Evolutionary conservation across 106 monocot genomes (phyloP).

Genomic region (Platanthera zijinensis): DNA sequence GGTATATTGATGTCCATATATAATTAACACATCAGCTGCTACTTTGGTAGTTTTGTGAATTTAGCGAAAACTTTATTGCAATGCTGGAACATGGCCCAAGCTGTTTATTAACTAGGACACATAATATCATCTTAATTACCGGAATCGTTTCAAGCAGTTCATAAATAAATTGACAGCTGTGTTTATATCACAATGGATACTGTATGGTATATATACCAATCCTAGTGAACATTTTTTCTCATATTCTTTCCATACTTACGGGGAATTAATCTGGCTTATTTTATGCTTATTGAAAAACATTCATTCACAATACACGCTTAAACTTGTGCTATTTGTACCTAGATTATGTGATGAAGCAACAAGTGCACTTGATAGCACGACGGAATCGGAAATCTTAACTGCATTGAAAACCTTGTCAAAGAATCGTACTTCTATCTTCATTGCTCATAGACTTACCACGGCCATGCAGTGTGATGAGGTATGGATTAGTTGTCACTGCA

Average conservation of each 20-base stretch:
- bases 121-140: neutral
- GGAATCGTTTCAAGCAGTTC: neutral
- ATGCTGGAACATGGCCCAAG: too few species aligned
- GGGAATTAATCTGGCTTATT: neutral
- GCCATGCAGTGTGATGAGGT: conserved; percentile 99
- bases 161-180: neutral
- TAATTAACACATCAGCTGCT: too few species aligned
- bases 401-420: conserved; percentile 69
- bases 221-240: neutral
- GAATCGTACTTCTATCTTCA: conserved; percentile 83
- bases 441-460: conserved; percentile 96
- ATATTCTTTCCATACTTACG: neutral
- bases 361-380: conserved; percentile 95
- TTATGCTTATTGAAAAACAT: neutral
- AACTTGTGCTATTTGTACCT: neutral
- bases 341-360: conserved; percentile 99
- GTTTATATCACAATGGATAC: neutral
- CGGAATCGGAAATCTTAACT: conserved; percentile 89
- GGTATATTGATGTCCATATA: too few species aligned
- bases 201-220: neutral
- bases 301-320: neutral
- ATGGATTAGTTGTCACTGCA: neutral
- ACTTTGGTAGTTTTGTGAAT: too few species aligned
- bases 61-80: too few species aligned
- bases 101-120: neutral